These are phyloP conservation scores for Annulohypoxylon bovei DNA, from an alignment of 495 filamentous ascomycete genomes.

Conservation along the genomic window DNA sequence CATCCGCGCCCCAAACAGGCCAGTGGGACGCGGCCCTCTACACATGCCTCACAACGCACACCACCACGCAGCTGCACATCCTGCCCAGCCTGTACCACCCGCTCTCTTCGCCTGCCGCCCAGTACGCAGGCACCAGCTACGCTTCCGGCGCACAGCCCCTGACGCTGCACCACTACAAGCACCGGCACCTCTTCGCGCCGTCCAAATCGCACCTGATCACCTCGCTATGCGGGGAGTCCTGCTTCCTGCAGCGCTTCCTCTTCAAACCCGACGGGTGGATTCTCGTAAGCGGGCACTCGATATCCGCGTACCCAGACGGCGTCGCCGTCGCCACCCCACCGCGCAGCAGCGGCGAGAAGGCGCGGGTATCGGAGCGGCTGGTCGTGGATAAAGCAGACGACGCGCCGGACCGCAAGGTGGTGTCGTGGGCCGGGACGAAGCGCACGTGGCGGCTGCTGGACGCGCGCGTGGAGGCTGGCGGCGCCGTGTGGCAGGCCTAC, in stretches of 20 bases:
- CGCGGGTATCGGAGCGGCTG: conserved; percentile 25
- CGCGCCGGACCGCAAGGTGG: conserved; percentile 30
- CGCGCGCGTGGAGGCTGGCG: conserved; percentile 38
- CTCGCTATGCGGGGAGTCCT: conserved; percentile 64
- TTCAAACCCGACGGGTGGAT: conserved; percentile 64
- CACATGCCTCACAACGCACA: conserved; percentile 64
- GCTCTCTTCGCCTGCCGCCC: neutral
- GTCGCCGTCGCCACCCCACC: conserved; percentile 35
- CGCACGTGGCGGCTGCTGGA: conserved; percentile 51
- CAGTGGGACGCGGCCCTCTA: conserved; percentile 53
- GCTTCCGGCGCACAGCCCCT: conserved; percentile 63
- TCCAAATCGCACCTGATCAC: conserved; percentile 57
- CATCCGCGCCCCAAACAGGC: neutral
- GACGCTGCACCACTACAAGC: conserved; percentile 68
- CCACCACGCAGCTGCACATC: conserved; percentile 59
- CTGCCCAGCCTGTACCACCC: conserved; percentile 57
- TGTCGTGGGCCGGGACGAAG: conserved; percentile 47
- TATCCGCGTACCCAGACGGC: conserved; percentile 60
- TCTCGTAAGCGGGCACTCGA: conserved; percentile 66
- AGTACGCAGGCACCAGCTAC: conserved; percentile 63
- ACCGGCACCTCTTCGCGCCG: conserved; percentile 62
- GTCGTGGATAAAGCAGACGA: neutral
- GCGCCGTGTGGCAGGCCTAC: conserved; percentile 54
- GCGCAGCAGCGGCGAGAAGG: neutral
- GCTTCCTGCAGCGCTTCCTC: conserved; percentile 65